Evolutionary conservation across 2,329 filamentous ascomycete genomes (phyloP).

Genomic region (Xylogone sp.): DNA sequence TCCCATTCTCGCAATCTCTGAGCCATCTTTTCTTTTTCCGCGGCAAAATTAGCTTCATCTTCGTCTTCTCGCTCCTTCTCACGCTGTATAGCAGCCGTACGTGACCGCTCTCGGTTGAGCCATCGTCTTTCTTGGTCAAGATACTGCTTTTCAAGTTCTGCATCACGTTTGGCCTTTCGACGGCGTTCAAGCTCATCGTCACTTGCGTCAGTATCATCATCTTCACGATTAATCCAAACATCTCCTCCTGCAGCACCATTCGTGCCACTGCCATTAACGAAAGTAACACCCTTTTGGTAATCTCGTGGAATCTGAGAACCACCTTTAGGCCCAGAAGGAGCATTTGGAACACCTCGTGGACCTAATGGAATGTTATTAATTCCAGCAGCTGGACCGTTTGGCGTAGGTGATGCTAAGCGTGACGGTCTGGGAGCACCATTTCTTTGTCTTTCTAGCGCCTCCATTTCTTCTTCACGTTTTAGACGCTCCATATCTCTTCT

Average conservation of each 20-base stretch:
- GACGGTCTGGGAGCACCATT: conserved; percentile 63
- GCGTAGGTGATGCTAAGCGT: conserved; percentile 66
- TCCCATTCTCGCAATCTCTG: conserved; percentile 79
- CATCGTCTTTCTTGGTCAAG: conserved; percentile 84
- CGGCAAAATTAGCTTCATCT: conserved; percentile 62
- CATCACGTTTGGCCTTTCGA: conserved; percentile 64
- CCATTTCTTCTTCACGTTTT: conserved; percentile 85
- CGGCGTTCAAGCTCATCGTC: conserved; percentile 81
- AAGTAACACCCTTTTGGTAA: conserved; percentile 73
- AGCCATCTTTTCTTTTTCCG: conserved; percentile 63
- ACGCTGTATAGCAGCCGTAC: conserved; percentile 79
- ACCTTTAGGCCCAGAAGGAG: conserved; percentile 68
- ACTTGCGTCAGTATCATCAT: conserved; percentile 82
- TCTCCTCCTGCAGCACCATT: conserved; percentile 49
- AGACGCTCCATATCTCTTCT: conserved; percentile 84
- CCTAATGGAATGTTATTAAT: conserved; percentile 76
- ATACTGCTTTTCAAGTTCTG: conserved; percentile 77
- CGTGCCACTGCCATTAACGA: conserved; percentile 74
- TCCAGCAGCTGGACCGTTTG: conserved; percentile 56
- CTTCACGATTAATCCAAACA: conserved; percentile 59
- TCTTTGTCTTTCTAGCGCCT: conserved; percentile 75
- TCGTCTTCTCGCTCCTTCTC: conserved; percentile 78
- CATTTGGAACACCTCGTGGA: conserved; percentile 67
- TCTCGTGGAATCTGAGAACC: conserved; percentile 62
- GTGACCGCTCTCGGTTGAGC: conserved; percentile 82